Conservation (phyloP, 108 stramenopile species). For the Chaetoceros tenuissimus region DNA sequence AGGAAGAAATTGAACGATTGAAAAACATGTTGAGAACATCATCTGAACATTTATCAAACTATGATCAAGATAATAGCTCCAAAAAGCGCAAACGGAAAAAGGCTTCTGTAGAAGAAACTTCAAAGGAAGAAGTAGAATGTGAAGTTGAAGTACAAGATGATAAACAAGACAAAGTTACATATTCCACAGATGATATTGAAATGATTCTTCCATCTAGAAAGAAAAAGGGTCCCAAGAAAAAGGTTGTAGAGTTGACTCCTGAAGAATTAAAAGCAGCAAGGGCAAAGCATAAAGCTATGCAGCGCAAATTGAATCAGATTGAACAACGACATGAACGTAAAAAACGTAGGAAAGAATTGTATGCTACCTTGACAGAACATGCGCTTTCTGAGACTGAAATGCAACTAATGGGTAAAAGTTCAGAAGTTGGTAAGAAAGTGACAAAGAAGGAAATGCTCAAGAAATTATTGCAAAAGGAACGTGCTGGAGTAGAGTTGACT, state of each 20-base stretch:
- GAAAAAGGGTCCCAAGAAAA: slow-evolving; percentile 23
- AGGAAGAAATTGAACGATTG: slow-evolving; percentile 49
- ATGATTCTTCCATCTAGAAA: slow-evolving; percentile 10
- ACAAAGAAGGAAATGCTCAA: slow-evolving; percentile 70
- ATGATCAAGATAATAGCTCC: slow-evolving; percentile 10
- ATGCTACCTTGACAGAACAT: slow-evolving; percentile 42
- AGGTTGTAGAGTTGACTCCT: slow-evolving; percentile 49
- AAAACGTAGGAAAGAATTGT: slow-evolving; percentile 48
- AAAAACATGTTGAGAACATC: slow-evolving; percentile 42
- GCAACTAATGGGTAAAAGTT: slow-evolving; percentile 13
- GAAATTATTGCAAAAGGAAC: slow-evolving; percentile 52
- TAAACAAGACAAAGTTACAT: not conserved
- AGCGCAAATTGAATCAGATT: slow-evolving; percentile 62
- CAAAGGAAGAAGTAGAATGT: not conserved
- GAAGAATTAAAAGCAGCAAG: slow-evolving; percentile 66
- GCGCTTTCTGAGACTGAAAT: slow-evolving; percentile 23
- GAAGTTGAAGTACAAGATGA: not conserved
- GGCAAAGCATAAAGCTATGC: slow-evolving; percentile 50
- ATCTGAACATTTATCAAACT: slow-evolving; percentile 33
- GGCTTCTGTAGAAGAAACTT: slow-evolving; percentile 12
- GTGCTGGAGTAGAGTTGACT: slow-evolving; percentile 49
- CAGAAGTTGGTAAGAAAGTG: slow-evolving; percentile 10
- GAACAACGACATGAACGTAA: slow-evolving; percentile 53
- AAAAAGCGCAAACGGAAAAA: slow-evolving; percentile 10
- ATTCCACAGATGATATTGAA: slow-evolving; percentile 1